Base-by-base conservation (phyloP, 1,284 basidiomycete genomes). In the Schizophyllum commune region DNA sequence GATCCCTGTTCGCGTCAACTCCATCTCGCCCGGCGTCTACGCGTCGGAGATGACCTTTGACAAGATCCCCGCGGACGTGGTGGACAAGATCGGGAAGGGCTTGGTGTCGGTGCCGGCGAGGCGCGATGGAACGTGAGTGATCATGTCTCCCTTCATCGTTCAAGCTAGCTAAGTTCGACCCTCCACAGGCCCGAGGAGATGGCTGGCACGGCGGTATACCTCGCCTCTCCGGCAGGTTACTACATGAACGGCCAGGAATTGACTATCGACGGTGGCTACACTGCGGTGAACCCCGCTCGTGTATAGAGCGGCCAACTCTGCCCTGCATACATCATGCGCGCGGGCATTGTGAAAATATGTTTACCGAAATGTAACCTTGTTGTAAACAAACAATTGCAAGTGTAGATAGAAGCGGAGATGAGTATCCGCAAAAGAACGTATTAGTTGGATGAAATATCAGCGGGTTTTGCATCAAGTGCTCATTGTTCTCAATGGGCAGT, bases 181-280 rank as follows among this genome's bases (percentile, higher is more conserved):
- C 22, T 15, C 57, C 27, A 58, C 34, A 91, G 88, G 32, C 82
- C 78, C 1, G 76, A 79, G 61, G 90, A 92, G 69, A 84, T 91
- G 71, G 88, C 86, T 11, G 89, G 86, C 9, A 88, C 88, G 5
- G 88, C 77, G 1, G 78, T 91, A 8, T 91, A 89, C 69, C 79
- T 92, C 11, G 85, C 81, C 2, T 90, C 89, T 5, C 80, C 77
- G 20, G 86, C 86, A 3, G 89, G 86, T 32, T 81, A 79, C 56
- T 92, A 89, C 68, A 83, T 81, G 62, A 89, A 86, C 65, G 89
- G 90, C 8, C 86, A 90, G 67, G 86, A 91, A 66, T 78, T 92
- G 54, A 72, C 83, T 19, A 80, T 91, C 47, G 89, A 92, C 67
- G 90, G 89, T 32, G 88, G 89, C 1, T 89, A 81, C 69, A 64